Base-by-base conservation (phyloP, 805 yeast genomes). In the Teunomyces aglyptinius region DNA sequence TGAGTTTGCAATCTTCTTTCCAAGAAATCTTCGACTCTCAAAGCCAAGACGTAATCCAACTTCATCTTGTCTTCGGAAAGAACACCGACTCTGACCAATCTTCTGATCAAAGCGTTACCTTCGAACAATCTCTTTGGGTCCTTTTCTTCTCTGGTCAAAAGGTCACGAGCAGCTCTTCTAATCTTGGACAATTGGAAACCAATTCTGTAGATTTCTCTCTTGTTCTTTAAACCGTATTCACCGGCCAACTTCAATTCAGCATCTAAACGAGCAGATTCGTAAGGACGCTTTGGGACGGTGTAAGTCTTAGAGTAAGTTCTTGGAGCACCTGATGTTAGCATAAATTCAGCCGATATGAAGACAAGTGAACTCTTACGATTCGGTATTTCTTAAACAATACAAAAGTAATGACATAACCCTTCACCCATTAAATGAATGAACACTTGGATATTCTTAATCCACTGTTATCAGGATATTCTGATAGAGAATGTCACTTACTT, bases 1-100 rank as follows among this genome's bases (percentile, higher is more conserved):
- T 94, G 99, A 73, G 99, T 94, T 84, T 94, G 99, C 77, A 94
- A 85, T 85, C 99, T 89, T 86, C 99, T 90, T 84, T 94, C 99
- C 80, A 94, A 86, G 94, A 94, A 94, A 80, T 94, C 99, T 83
- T 94, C 99, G 69, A 89, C 80, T 77, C 88, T 87, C 73, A 94
- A 86, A 70, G 99, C 97, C 77, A 94, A 86, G 68, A 94, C 99
- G 81, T 94, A 94, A 94, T 94, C 99, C 79, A 94, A 90, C 84
- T 94, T 94, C 97, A 91, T 91, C 82, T 87, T 92, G 84, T 94
- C 98, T 82, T 94, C 99, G 61, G 96, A 80, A 74, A 94, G 85
- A 73, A 94, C 96, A 89, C 99, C 99, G 63, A 90, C 83, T 83
- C 99, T 70, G 59, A 94, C 98, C 73, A 94, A 86, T 85, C 98